phyloP scores from a whole-genome alignment of 73 alveolate genomes.

The Halteria grandinella region DNA sequence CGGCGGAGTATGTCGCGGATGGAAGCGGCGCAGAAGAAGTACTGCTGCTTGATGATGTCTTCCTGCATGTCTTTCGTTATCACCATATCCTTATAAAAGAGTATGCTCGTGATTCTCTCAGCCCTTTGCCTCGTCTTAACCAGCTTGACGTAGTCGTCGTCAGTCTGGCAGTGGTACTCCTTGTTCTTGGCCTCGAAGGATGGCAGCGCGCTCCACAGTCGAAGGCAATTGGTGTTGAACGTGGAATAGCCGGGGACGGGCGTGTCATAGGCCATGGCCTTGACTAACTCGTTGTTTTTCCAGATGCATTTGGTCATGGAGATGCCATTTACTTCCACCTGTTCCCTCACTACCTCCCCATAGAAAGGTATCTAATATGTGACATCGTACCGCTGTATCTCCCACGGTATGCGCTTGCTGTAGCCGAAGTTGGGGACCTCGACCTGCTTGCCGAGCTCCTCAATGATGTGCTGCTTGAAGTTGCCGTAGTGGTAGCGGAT shows the following conservation, averaged over 20 bases:
- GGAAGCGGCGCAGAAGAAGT: conserved; percentile 68
- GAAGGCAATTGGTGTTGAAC: conserved; percentile 39
- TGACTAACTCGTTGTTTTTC: conserved; percentile 38
- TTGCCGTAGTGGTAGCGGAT: conserved; percentile 60
- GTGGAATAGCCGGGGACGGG: conserved; percentile 62
- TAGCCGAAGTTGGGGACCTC: conserved; percentile 62
- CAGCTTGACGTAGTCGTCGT: conserved; percentile 63
- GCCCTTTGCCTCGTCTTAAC: conserved; percentile 91
- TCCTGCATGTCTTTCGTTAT: conserved; percentile 63
- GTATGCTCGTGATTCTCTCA: conserved; percentile 71
- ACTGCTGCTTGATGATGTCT: conserved; percentile 69
- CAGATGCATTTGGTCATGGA: conserved; percentile 19
- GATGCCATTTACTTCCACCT: conserved; percentile 58
- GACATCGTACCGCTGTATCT: conserved; percentile 35
- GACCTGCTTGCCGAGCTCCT: conserved; percentile 16
- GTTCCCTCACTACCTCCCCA: conserved; percentile 39
- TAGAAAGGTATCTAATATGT: conserved; percentile 38
- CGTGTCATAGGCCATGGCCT: conserved; percentile 60
- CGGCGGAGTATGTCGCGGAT: conserved; percentile 57
- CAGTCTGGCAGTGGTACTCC: conserved; percentile 45
- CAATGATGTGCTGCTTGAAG: conserved; percentile 39
- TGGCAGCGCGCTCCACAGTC: conserved; percentile 61
- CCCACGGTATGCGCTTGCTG: conserved; percentile 66
- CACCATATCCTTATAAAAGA: conserved; percentile 73
- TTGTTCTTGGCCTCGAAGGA: conserved; percentile 32